phyloP scores from a whole-genome alignment of 768 basidiomycete genomes.

The Kwoniella botswanensis region DNA sequence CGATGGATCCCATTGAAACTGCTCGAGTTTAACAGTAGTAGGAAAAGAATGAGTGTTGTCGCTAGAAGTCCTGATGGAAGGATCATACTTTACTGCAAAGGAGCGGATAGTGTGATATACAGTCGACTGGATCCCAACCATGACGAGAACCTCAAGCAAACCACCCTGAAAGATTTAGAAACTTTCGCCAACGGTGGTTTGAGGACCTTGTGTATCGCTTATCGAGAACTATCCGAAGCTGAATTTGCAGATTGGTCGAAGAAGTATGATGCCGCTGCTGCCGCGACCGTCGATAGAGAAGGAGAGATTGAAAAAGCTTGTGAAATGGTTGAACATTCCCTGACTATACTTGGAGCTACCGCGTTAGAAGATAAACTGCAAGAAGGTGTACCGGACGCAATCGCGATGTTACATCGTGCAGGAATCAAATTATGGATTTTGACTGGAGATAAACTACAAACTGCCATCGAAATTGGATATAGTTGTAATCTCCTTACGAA shows the following conservation, averaged over 20 bases:
- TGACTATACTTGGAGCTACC: constrained; percentile 89
- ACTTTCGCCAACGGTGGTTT: constrained; percentile 89
- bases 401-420: constrained; percentile 84
- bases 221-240: constrained; percentile 75
- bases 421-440: constrained; percentile 99
- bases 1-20: constrained; percentile 76
- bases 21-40: constrained; percentile 90
- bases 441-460: constrained; percentile 97
- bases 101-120: constrained; percentile 96
- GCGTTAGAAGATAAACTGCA: constrained; percentile 97
- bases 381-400: constrained; percentile 94
- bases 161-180: constrained; percentile 87
- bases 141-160: constrained; percentile 72
- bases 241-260: constrained; percentile 82
- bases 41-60: constrained; percentile 95
- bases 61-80: constrained; percentile 82
- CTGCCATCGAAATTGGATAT: constrained; percentile 97
- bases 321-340: constrained; percentile 77
- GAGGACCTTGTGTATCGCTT: constrained; percentile 88
- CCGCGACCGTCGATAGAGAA: constrained; percentile 77
- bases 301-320: constrained; percentile 89
- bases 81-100: constrained; percentile 88
- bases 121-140: constrained; percentile 78
- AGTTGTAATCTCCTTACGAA: constrained; percentile 91
- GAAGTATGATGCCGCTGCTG: constrained; percentile 80